A percentile compares a stretch with the other conserved stretches of the same genome.
Conservation (phyloP, 495 filamentous ascomycete genomes). For the Astrothelium subdiscretum region DNA sequence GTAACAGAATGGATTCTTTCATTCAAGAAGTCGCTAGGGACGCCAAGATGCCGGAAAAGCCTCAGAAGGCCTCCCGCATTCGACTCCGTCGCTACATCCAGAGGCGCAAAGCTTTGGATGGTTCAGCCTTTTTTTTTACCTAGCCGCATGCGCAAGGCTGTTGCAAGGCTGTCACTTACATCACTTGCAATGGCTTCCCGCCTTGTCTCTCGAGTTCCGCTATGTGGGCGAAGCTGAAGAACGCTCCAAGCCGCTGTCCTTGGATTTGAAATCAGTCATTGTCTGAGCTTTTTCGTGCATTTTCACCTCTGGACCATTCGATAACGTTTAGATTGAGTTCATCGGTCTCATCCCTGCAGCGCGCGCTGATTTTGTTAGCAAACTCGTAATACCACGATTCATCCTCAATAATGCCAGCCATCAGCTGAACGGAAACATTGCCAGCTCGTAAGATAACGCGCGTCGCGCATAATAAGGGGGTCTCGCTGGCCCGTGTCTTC, state of each 20-base stretch:
- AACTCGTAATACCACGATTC: background rate
- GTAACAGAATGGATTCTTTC: constrained; percentile 12
- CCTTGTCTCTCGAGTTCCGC: constrained; percentile 2
- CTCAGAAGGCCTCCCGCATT: constrained; percentile 2
- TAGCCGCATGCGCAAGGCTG: background rate
- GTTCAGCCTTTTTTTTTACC: background rate
- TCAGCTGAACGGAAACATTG: background rate
- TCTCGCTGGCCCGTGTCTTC: background rate
- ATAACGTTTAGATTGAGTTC: constrained; percentile 2
- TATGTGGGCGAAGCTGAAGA: background rate
- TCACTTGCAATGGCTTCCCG: background rate
- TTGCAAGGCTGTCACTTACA: background rate
- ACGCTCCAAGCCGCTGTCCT: background rate
- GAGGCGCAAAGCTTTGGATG: constrained; percentile 2
- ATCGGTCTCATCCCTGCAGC: background rate
- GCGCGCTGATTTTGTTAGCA: background rate
- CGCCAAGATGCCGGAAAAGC: constrained; percentile 7
- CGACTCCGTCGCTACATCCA: constrained; percentile 1
- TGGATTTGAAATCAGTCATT: background rate
- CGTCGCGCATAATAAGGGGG: background rate
- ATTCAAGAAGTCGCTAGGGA: constrained; percentile 7
- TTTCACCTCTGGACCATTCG: constrained; percentile 4
- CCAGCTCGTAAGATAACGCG: background rate
- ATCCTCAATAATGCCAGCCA: background rate
- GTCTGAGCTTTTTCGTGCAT: background rate